These are phyloP conservation scores for Lodderomyces theae DNA, from an alignment of 1,139 yeast species.

Conservation along the genomic window DNA sequence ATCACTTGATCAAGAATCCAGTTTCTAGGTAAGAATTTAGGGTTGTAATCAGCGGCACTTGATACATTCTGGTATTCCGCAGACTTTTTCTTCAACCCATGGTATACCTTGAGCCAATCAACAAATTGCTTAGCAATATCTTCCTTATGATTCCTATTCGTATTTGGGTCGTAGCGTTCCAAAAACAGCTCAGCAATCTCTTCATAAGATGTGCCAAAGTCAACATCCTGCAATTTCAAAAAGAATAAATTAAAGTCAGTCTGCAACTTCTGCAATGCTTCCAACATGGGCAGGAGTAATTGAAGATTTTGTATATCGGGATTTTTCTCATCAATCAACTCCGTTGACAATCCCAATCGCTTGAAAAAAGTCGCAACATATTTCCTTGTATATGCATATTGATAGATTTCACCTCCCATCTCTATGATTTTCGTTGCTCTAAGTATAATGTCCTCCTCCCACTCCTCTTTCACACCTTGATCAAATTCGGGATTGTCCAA, in stretches of 20 bases:
- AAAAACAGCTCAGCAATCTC: conserved; percentile 26
- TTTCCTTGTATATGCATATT: conserved; percentile 55
- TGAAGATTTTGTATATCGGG: conserved; percentile 41
- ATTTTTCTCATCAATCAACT: conserved; percentile 33
- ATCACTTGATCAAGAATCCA: conserved; percentile 89
- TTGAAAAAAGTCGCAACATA: conserved; percentile 60
- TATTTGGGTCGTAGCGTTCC: conserved; percentile 18
- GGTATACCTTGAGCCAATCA: conserved; percentile 42
- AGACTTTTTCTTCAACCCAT: conserved; percentile 34
- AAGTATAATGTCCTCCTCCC: conserved; percentile 50
- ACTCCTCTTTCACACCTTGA: conserved; percentile 41
- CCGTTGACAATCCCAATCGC: conserved; percentile 62
- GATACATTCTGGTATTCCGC: conserved; percentile 31
- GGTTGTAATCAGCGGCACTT: conserved; percentile 54
- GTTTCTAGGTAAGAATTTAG: conserved; percentile 76
- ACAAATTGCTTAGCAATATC: conserved; percentile 31
- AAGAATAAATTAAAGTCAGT: conserved; percentile 83
- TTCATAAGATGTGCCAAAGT: conserved; percentile 19
- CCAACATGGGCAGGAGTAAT: conserved; percentile 60
- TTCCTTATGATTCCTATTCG: conserved; percentile 26
- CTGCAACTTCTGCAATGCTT: conserved; percentile 57
- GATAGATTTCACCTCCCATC: conserved; percentile 63
- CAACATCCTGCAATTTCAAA: conserved; percentile 51
- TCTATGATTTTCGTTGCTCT: conserved; percentile 69
- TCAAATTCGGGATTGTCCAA: conserved; percentile 39